Percentiles rank a stretch among this genome's conserved stretches.
These are phyloP conservation scores for Mycena crocata DNA, from an alignment of 768 basidiomycete species.

Conservation along the genomic window DNA sequence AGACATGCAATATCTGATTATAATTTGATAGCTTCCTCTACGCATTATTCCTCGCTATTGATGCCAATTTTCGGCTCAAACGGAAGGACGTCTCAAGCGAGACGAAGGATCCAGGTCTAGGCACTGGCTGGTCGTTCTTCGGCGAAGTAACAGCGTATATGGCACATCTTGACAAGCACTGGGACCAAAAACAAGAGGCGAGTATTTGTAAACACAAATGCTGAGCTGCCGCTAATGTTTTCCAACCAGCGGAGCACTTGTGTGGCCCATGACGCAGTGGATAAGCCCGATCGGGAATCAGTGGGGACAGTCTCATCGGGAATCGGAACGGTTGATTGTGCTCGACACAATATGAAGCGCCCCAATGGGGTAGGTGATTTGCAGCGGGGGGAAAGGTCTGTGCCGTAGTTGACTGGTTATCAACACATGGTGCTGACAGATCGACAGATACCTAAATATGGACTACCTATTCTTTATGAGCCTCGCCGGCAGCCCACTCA, in stretches of 20 bases:
- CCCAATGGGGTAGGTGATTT: conserved; percentile 31
- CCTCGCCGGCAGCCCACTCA: conserved; percentile 19
- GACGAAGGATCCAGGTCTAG: not conserved
- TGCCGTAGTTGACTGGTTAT: not conserved
- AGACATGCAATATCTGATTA: too few relatives aligned
- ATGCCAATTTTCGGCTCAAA: conserved; percentile 39
- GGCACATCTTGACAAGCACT: not conserved
- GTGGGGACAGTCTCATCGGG: conserved; percentile 31
- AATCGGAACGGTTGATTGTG: conserved; percentile 33
- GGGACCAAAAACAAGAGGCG: conserved; percentile 1
- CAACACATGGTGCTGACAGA: not conserved
- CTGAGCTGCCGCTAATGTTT: not conserved
- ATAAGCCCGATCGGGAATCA: conserved; percentile 20
- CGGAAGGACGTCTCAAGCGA: conserved; percentile 22
- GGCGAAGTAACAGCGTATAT: not conserved
- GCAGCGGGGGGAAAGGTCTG: conserved; percentile 34
- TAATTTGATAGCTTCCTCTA: not conserved
- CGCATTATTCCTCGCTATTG: conserved; percentile 25
- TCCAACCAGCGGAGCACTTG: conserved; percentile 12
- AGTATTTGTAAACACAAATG: not conserved
- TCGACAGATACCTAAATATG: conserved; percentile 32
- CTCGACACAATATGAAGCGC: conserved; percentile 27
- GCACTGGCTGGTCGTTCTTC: not conserved
- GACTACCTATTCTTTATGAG: conserved; percentile 41
- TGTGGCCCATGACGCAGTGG: not conserved